Evolutionary conservation across 2,329 filamentous ascomycete genomes (phyloP).

Genomic region (Penicillium freii): DNA sequence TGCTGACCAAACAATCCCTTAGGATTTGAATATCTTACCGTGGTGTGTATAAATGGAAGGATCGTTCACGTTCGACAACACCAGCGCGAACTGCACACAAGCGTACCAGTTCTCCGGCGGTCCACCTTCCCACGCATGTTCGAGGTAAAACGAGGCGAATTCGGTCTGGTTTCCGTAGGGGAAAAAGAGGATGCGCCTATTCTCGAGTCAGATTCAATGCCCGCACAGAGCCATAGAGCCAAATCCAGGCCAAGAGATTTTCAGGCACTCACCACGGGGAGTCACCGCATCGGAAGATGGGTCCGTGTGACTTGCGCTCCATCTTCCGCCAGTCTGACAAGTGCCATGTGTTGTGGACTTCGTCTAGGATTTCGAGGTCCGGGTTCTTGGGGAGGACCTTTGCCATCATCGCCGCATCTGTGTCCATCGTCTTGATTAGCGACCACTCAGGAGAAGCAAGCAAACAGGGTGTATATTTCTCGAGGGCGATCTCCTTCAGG

Average conservation of each 20-base stretch:
- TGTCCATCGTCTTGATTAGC: slow-evolving; percentile 10
- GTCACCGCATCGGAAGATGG: slow-evolving; percentile 79
- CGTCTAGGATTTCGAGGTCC: slow-evolving; percentile 76
- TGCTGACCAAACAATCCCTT: neutral
- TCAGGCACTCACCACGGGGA: slow-evolving; percentile 70
- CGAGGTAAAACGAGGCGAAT: slow-evolving; percentile 90
- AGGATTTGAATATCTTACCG: slow-evolving; percentile 49
- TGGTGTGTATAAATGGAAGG: slow-evolving; percentile 76
- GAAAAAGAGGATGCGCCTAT: slow-evolving; percentile 89
- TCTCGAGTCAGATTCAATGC: slow-evolving; percentile 24
- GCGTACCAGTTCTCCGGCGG: slow-evolving; percentile 93
- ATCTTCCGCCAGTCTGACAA: slow-evolving; percentile 78
- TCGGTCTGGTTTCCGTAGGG: slow-evolving; percentile 94
- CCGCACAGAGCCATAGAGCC: neutral
- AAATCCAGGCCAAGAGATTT: slow-evolving; percentile 9
- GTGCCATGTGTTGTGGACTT: slow-evolving; percentile 78
- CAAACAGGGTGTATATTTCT: neutral
- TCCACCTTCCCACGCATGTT: slow-evolving; percentile 79
- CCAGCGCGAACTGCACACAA: slow-evolving; percentile 91
- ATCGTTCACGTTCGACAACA: slow-evolving; percentile 91
- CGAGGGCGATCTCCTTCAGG: neutral
- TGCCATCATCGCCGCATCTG: slow-evolving; percentile 83
- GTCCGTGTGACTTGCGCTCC: slow-evolving; percentile 79
- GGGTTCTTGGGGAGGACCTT: slow-evolving; percentile 72
- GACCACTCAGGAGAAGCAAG: neutral